phyloP scores from a whole-genome alignment of 1,284 basidiomycete genomes.

The Microbotryum scabiosae region DNA sequence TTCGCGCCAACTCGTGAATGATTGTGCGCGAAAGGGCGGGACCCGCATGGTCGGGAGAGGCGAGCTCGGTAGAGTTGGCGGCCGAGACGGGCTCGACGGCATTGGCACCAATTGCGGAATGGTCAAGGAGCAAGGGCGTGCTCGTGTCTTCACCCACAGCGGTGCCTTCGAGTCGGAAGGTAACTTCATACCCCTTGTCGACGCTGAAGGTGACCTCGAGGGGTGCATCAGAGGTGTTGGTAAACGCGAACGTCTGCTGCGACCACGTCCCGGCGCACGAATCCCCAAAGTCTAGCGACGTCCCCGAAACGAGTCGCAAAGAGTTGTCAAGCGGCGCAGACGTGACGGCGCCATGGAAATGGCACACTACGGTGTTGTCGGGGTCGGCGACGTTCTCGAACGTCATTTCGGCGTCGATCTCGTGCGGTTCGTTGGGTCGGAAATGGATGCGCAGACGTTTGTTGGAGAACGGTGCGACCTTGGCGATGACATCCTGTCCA shows the following conservation, averaged over 20 bases:
- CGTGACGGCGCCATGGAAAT: slow-evolving; percentile 36
- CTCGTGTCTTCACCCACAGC: slow-evolving; percentile 41
- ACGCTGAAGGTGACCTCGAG: slow-evolving; percentile 45
- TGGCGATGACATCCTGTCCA: neutral
- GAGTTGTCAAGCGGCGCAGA: slow-evolving; percentile 40
- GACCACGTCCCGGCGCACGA: slow-evolving; percentile 46
- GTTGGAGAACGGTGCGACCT: neutral
- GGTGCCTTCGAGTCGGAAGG: slow-evolving; percentile 43
- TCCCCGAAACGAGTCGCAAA: slow-evolving; percentile 43
- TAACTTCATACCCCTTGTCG: slow-evolving; percentile 43
- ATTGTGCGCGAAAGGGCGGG: neutral
- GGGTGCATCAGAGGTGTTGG: slow-evolving; percentile 43
- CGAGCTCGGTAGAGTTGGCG: neutral
- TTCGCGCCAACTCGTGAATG: slow-evolving; percentile 8
- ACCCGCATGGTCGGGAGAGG: neutral
- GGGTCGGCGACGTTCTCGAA: slow-evolving; percentile 39
- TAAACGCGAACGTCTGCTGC: slow-evolving; percentile 43
- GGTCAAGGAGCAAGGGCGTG: slow-evolving; percentile 37
- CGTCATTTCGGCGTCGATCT: slow-evolving; percentile 40
- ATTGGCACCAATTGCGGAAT: slow-evolving; percentile 26
- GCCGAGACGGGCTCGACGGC: slow-evolving; percentile 2
- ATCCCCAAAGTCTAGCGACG: slow-evolving; percentile 45
- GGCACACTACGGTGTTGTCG: slow-evolving; percentile 38
- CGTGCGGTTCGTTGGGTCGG: slow-evolving; percentile 20
- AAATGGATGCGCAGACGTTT: slow-evolving; percentile 1